Base-by-base conservation (phyloP, 2,329 filamentous ascomycete species). In the Bipolaris bicolor region DNA sequence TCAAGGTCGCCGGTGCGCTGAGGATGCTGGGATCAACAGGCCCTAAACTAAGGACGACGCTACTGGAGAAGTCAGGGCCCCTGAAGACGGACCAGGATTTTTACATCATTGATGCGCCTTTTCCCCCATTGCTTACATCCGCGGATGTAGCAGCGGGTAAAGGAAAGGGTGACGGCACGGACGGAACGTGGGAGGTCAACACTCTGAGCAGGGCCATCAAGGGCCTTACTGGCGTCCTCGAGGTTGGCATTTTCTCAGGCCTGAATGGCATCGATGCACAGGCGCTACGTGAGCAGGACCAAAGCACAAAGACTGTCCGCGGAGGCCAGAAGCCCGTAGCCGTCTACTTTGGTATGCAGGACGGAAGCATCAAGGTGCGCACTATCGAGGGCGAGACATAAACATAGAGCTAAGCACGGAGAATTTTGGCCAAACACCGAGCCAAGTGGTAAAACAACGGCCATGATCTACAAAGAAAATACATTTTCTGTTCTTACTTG, bases 271-370 rank as follows among this genome's bases (percentile, higher is more conserved):
- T 86, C 15, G 83, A 96, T 75, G 85, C 86, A 33, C 73, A 78
- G 58, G 85, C 84, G 40, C 80, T 83, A 52, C 61, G 68, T 34
- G 62, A 52, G 10, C 64, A 72, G 48, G 63, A 67, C 11, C 63
- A 65, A 9, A 57, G 59, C 18, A 63, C 52, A 44, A 60, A 60
- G 81, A 83, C 57, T 83, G 83, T 74, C 13, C 66, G 63, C 5
- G 73, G 75, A 46, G 92, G 91, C 0, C 92, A 97, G 80, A 96
- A 94, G 79, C 95, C 95, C 0, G 84, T 97, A 11, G 92, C 92
- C 26, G 93, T 92, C 22, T 99, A 98, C 80, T 99, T 98, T 78
- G 95, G 95, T 34, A 90, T 95, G 86, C 85, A 89, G 43, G 90
- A 82, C 60, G 81, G 81, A 10, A 77, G 72, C 54, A 79, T 82